Conservation (phyloP, 306 rosid genomes). For the Vicia faba region DNA sequence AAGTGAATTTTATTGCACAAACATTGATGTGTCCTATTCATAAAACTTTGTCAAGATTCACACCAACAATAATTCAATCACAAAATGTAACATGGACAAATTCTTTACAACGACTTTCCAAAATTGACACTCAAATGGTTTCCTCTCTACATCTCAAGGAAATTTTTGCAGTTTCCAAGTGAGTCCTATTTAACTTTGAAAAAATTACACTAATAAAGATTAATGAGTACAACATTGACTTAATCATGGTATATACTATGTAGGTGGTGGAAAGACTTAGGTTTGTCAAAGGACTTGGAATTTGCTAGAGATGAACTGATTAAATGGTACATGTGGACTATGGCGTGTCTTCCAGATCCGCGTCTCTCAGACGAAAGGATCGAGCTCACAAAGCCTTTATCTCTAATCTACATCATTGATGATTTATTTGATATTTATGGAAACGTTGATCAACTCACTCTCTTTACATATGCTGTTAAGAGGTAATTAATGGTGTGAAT, state of each 20-base stretch:
- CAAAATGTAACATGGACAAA: conserved; percentile 33
- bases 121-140: conserved; percentile 37
- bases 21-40: conserved; percentile 47
- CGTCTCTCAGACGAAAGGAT: conserved; percentile 44
- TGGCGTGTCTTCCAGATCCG: conserved; percentile 58
- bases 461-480: conserved; percentile 52
- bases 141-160: conserved; percentile 43
- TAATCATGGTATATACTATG: neutral
- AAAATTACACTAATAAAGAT: neutral
- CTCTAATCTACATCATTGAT: conserved; percentile 63
- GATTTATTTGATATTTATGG: conserved; percentile 57
- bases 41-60: conserved; percentile 49
- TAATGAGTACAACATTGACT: neutral
- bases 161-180: conserved; percentile 44
- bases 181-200: conserved; percentile 7
- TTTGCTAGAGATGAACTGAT: conserved; percentile 60
- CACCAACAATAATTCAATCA: conserved; percentile 15
- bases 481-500: conserved; percentile 39
- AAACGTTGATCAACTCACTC: conserved; percentile 50
- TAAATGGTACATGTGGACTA: conserved; percentile 67
- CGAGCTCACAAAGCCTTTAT: conserved; percentile 54
- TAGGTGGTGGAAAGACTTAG: conserved; percentile 70
- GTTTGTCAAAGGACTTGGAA: conserved; percentile 42
- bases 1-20: conserved; percentile 6
- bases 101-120: conserved; percentile 42